Evolutionary conservation across 768 basidiomycete genomes (phyloP).

Genomic region (Leccinum variicolor): DNA sequence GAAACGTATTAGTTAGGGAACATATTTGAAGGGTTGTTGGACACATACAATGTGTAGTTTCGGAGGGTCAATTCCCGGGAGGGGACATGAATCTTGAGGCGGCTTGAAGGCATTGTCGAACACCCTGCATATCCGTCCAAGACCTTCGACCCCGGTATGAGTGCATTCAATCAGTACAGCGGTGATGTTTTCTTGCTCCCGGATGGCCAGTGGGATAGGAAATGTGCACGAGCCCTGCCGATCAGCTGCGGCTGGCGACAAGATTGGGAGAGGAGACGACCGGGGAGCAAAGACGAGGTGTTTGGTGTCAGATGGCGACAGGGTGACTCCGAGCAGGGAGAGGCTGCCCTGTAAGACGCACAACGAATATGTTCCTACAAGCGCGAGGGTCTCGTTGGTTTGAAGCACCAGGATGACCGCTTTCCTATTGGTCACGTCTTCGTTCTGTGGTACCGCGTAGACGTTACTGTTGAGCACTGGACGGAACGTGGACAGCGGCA

Average conservation of each 20-base stretch:
- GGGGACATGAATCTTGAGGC: conserved; percentile 28
- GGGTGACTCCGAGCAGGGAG: conserved; percentile 50
- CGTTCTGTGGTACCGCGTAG: conserved; percentile 2
- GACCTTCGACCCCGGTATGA: conserved; percentile 58
- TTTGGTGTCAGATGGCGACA: conserved; percentile 37
- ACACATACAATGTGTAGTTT: conserved; percentile 47
- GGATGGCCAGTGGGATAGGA: conserved; percentile 12
- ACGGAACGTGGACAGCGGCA: conserved; percentile 47
- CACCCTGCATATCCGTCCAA: conserved; percentile 58
- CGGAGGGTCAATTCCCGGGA: conserved; percentile 42
- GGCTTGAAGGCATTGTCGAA: conserved; percentile 64
- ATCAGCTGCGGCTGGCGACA: conserved; percentile 29
- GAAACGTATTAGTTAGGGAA: conserved; percentile 14
- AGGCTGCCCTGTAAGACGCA: conserved; percentile 62
- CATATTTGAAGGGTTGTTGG: not conserved
- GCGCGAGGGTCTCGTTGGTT: conserved; percentile 50
- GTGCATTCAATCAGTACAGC: conserved; percentile 58
- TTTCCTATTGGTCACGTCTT: not conserved
- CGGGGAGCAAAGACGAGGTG: conserved; percentile 72
- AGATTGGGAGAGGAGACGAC: conserved; percentile 70
- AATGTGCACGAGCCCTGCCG: conserved; percentile 12
- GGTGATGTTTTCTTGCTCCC: conserved; percentile 22
- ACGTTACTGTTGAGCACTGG: conserved; percentile 43
- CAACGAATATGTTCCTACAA: conserved; percentile 67
- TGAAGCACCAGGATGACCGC: conserved; percentile 44